phyloP scores from a whole-genome alignment of 1,284 basidiomycete species.

The Tilletia caries region DNA sequence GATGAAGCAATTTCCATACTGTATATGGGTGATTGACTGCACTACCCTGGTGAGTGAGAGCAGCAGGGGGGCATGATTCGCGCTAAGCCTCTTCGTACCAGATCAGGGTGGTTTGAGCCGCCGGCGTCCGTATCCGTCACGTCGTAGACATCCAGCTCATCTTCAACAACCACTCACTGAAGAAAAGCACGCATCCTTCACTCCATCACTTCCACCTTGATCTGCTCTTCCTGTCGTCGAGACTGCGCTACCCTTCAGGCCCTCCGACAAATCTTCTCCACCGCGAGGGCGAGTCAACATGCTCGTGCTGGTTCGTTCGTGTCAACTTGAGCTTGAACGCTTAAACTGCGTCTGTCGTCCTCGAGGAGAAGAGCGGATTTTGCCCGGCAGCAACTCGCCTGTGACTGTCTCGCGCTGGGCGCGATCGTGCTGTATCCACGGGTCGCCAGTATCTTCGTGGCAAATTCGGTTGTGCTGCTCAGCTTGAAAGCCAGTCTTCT shows the following conservation, averaged over 20 bases:
- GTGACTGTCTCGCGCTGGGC: conserved; percentile 50
- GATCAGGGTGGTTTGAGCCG: background rate
- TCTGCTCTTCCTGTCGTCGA: background rate
- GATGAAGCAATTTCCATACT: too few species aligned
- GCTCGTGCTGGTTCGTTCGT: background rate
- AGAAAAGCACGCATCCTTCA: background rate
- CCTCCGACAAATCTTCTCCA: too few species aligned
- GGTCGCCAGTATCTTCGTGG: conserved; percentile 53
- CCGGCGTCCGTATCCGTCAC: background rate
- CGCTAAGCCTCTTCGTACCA: too few species aligned
- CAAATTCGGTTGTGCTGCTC: conserved; percentile 55
- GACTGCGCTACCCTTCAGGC: too few species aligned
- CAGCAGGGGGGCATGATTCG: too few species aligned
- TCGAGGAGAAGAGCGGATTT: conserved; percentile 16
- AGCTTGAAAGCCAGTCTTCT: conserved; percentile 63
- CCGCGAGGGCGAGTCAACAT: background rate
- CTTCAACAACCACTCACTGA: background rate
- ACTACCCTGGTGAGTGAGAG: too few species aligned
- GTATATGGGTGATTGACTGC: too few species aligned
- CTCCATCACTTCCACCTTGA: background rate
- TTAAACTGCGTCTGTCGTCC: background rate
- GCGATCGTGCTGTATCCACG: conserved; percentile 52
- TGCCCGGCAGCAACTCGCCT: conserved; percentile 42
- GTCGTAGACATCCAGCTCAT: background rate
- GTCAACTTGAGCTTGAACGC: background rate